Evolutionary conservation across 2,329 filamentous ascomycete species (phyloP), one percentile per base, ranked within the genome.

Genomic region (Pseudogymnoascus sp.): DNA sequence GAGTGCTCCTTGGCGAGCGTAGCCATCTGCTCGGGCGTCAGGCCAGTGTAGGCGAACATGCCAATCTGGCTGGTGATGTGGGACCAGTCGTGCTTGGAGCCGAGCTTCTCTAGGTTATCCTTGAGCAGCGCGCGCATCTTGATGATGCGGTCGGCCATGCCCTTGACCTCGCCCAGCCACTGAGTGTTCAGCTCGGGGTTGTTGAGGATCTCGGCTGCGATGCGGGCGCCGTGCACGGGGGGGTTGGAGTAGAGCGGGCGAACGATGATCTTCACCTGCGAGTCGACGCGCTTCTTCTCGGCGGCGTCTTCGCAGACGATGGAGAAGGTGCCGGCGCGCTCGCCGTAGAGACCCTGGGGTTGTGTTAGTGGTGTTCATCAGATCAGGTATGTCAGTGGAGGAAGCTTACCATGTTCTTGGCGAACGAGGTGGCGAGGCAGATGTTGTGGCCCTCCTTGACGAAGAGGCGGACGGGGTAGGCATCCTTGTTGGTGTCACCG

Each of bases 1-100:
- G 91, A 96, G 83, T 94, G 90, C 82, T 97, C 90, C 82, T 95
- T 92, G 69, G 92, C 90, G 65, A 99, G 82, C 72, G 80, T 80
- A 62, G 93, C 89, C 90, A 97, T 97, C 80, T 97, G 89, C 78
- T 93, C 87, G 61, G 92, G 80, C 70, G 82, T 93, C 72, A 99
- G 81, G 65, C 94, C 94, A 60, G 94, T 99, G 84, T 96, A 99
- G 70, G 94, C 93, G 74, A 99, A 99, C 94, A 99, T 99, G 80
- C 94, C 94, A 72, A 99, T 99, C 85, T 96, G 91, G 78, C 83
- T 92, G 69, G 94, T 97, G 79, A 99, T 99, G 83, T 99, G 94
- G 76, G 88, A 90, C 94, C 94, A 99, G 82, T 97, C 90, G 78
- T 95, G 91, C 84, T 92, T 92, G 82, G 89, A 94, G 74, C 93